Evolutionary conservation across 768 basidiomycete species (phyloP).

Genomic region (Chalciporus pseudorubinellus): DNA sequence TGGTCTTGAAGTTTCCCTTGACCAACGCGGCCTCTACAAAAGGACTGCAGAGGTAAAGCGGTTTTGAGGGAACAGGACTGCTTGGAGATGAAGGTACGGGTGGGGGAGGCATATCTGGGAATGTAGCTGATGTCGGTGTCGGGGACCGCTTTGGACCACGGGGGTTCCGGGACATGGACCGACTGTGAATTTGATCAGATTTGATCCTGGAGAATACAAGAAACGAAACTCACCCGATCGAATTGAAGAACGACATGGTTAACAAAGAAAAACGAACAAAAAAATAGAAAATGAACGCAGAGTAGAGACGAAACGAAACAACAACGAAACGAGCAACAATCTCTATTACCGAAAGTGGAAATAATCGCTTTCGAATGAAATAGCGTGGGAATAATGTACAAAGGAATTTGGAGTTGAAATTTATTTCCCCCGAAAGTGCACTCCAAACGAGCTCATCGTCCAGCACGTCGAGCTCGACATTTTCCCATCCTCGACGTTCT

Average conservation of each 20-base stretch:
- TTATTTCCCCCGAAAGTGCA: constrained; percentile 9
- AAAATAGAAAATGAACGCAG: background rate
- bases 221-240: constrained; percentile 57
- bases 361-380: background rate
- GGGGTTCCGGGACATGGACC: constrained; percentile 74
- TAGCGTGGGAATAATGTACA: constrained; percentile 19
- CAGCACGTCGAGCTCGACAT: constrained; percentile 34
- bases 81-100: constrained; percentile 41
- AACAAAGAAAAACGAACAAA: background rate
- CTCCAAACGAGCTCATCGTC: constrained; percentile 33
- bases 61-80: constrained; percentile 40
- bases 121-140: constrained; percentile 69
- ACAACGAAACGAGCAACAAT: constrained; percentile 1
- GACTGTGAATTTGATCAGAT: constrained; percentile 36
- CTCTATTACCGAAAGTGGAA: constrained; percentile 5
- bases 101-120: constrained; percentile 44
- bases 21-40: constrained; percentile 95
- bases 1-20: constrained; percentile 98
- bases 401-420: constrained; percentile 4
- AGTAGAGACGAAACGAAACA: background rate
- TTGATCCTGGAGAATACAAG: background rate
- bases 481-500: background rate
- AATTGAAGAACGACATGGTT: constrained; percentile 80
- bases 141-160: constrained; percentile 69
- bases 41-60: constrained; percentile 88